Evolutionary conservation across 305 asterid genomes (phyloP).

Genomic region (Salvia sclarea): DNA sequence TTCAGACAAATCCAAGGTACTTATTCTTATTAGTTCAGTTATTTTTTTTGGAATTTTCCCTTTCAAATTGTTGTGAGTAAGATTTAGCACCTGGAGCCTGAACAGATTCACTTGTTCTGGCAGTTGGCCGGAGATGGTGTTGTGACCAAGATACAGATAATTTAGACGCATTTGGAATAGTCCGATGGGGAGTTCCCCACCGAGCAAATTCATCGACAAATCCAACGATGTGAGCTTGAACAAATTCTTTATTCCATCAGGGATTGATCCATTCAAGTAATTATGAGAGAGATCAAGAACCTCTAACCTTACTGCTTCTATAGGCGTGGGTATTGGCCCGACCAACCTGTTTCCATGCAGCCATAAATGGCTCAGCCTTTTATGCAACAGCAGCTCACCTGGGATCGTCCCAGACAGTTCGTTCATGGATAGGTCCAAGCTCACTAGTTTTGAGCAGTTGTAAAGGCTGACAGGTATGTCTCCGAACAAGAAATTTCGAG

Average conservation of each 20-base stretch:
- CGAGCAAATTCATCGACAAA: slow-evolving; percentile 33
- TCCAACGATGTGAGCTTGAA: slow-evolving; percentile 22
- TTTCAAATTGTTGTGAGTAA: no score
- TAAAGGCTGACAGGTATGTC: slow-evolving; percentile 18
- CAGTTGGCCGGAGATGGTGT: no score
- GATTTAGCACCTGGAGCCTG: no score
- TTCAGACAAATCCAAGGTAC: no score
- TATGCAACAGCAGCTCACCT: no score
- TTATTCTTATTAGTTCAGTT: no score
- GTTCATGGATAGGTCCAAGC: slow-evolving; percentile 33
- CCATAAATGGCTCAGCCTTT: neutral
- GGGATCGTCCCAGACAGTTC: slow-evolving; percentile 34
- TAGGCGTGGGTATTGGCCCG: slow-evolving; percentile 31
- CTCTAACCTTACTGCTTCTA: neutral
- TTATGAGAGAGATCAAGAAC: slow-evolving; percentile 31
- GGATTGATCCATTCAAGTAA: slow-evolving; percentile 35
- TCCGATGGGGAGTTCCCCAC: no score
- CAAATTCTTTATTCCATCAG: slow-evolving; percentile 33
- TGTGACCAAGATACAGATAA: no score
- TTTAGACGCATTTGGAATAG: no score
- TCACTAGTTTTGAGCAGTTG: slow-evolving; percentile 22
- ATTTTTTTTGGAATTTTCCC: no score
- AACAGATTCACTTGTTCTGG: no score
- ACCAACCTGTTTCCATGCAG: slow-evolving; percentile 26
- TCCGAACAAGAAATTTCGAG: slow-evolving; percentile 27